A percentile compares a stretch with the other conserved stretches of the same genome.
Evolutionary conservation across 2,329 filamentous ascomycete species (phyloP).

Genomic region (Orbilia javanica): DNA sequence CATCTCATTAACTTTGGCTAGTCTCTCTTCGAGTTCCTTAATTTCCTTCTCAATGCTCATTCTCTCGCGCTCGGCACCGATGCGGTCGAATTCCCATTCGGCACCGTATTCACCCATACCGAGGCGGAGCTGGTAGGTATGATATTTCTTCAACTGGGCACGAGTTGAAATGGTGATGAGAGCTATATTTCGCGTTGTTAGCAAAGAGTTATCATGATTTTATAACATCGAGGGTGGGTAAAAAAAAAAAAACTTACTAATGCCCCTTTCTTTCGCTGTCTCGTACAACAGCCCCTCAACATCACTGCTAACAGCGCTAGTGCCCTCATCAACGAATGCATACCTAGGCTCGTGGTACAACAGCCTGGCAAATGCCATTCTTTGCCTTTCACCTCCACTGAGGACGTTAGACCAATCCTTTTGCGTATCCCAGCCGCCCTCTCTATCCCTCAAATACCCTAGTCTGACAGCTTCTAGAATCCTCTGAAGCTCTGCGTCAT

Average conservation of each 20-base stretch:
- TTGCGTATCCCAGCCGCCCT: slow-evolving; percentile 95
- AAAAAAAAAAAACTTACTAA: slow-evolving; percentile 74
- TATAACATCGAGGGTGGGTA: slow-evolving; percentile 48
- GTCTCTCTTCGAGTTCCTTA: slow-evolving; percentile 81
- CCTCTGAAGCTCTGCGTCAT: slow-evolving; percentile 80
- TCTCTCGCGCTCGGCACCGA: slow-evolving; percentile 93
- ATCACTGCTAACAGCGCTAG: slow-evolving; percentile 91
- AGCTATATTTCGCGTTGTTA: slow-evolving; percentile 68
- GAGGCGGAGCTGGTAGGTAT: slow-evolving; percentile 88
- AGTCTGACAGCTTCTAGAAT: slow-evolving; percentile 86
- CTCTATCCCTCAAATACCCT: slow-evolving; percentile 88
- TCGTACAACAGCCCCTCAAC: slow-evolving; percentile 96
- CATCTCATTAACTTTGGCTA: slow-evolving; percentile 87
- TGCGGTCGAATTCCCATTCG: slow-evolving; percentile 91
- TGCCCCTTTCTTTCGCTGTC: slow-evolving; percentile 89
- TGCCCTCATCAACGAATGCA: slow-evolving; percentile 95
- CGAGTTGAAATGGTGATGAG: slow-evolving; percentile 96
- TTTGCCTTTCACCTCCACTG: slow-evolving; percentile 96
- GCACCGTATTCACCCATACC: slow-evolving; percentile 84
- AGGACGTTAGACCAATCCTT: slow-evolving; percentile 99
- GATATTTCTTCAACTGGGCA: slow-evolving; percentile 93
- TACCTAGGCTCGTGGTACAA: slow-evolving; percentile 96
- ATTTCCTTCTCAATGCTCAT: slow-evolving; percentile 92
- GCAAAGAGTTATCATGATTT: neutral
- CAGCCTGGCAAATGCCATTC: slow-evolving; percentile 88